Evolutionary conservation across 331 rosid genomes (phyloP), one percentile per base, ranked within the genome.

Genomic region (Arachis monticola): DNA sequence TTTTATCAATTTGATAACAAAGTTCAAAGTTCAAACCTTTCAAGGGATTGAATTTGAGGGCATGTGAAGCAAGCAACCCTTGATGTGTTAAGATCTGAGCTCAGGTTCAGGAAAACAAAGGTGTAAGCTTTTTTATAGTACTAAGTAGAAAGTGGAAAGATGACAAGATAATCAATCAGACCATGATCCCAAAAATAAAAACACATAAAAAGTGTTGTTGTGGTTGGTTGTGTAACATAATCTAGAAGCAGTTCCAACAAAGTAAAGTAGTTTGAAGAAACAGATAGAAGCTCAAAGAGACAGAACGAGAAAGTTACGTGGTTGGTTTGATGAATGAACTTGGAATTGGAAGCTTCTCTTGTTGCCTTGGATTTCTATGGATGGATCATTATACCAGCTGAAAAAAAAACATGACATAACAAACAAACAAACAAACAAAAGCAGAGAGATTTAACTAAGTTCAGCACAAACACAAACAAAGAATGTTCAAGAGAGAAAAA

Each of bases 161-260:
- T 10, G 81, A 85, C 79, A 81, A 81, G 85, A 81, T 80, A 31
- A 74, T 81, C 72, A 9, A 17, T 80, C 44, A 71, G 83, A 38
- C 41, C 47, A 57, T 38, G 82, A 45, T 42, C 40, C 67, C 74
- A 78, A 70, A 82, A 81, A 53, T 38, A 63, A 55, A 53, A 68
- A n/a, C 9, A 13, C 51, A 57, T 42, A 35, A 44, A 47, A 50
- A 53, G 30, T n/a, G 10, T 10, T 13, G 38, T 57, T 13, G 45
- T 17, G 22, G 22, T 17, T 17, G 22, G 22, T 41, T 35, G n/a
- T 22, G 27, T 8, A 13, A 13, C 47, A 2, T 2, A 35, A 35
- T 35, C 40, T 72, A 47, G 69, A 59, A 76, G 17, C n/a, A 56
- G 69, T 69, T 69, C 27, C 32, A 14, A 32, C 45, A 32, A 32